Evolutionary conservation across 176 grass and related monocot genomes (phyloP).

Genomic region (Pharus latifolius): DNA sequence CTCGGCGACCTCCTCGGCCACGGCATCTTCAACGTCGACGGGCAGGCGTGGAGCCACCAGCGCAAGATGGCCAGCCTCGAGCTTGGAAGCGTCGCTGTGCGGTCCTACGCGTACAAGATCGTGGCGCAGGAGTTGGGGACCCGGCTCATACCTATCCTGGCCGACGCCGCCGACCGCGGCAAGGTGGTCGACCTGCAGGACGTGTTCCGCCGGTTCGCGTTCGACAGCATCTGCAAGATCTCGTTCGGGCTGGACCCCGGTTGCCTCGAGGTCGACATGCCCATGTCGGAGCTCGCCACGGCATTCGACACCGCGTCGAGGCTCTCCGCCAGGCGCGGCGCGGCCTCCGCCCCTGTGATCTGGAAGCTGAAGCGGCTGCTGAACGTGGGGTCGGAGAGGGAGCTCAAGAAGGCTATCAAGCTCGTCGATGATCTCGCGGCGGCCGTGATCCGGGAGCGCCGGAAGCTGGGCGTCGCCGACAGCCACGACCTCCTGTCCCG

Average conservation of each 20-base stretch:
- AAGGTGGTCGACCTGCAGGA: constrained; percentile 53
- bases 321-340: constrained; percentile 39
- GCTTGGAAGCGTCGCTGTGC: constrained; percentile 54
- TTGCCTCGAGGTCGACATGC: constrained; percentile 25
- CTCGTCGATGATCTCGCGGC: constrained; percentile 40
- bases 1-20: constrained; percentile 72
- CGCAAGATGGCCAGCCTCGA: constrained; percentile 82
- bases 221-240: constrained; percentile 88
- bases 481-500: constrained; percentile 67
- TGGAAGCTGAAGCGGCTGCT: constrained; percentile 65
- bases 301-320: constrained; percentile 58
- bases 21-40: constrained; percentile 86
- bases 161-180: background rate
- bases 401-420: constrained; percentile 43
- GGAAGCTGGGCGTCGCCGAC: constrained; percentile 19
- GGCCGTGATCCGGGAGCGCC: constrained; percentile 36
- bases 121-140: constrained; percentile 30
- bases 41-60: constrained; percentile 50
- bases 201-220: constrained; percentile 70
- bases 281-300: constrained; percentile 29
- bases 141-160: constrained; percentile 37
- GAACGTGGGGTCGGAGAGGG: constrained; percentile 54
- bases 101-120: constrained; percentile 45
- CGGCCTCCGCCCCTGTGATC: constrained; percentile 15
- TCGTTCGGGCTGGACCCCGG: constrained; percentile 63